Evolutionary conservation across 2,329 filamentous ascomycete species (phyloP), one percentile per base, ranked within the genome.

Genomic region (Penicillium palitans): DNA sequence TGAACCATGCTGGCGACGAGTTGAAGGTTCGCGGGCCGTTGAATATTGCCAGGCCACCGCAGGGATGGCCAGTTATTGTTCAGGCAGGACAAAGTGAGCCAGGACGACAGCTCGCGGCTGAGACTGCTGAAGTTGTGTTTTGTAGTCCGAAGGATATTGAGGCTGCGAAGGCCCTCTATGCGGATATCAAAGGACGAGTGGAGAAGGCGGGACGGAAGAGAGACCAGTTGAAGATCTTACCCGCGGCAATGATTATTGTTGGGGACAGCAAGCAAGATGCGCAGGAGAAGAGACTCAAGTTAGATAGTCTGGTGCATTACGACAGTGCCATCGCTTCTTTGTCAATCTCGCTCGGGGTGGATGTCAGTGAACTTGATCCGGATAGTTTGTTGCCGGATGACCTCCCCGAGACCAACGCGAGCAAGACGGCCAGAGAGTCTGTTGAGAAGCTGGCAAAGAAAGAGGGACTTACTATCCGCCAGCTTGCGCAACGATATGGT

Each of bases 51-150:
- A 71, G 81, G 0, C 80, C 82, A 0, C 76, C 81, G 1, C 81
- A 84, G 60, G 82, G 82, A 0, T 83, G 81, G 80, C 82, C 82
- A 0, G 81, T 84, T 0, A 83, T 84, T 58, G 79, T 83, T 1
- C 81, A 84, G 56, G 82, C 81, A 2, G 81, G 82, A 0, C 80
- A 83, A 63, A 82, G 79, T 0, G 81, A 83, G 52, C 80, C 81
- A 0, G 82, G 81, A 0, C 70, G 75, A 29, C 80, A 83, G 60
- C 69, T 84, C 2, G 81, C 81, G 0, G 81, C 78, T 0, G 81
- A 83, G 70, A 83, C 81, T 12, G 81, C 81, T 0, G 82, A 84
- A 57, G 77, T 76, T 2, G 80, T 84, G 0, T 84, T 83, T 61
- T 83, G 81, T 63, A 79, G 79, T 27, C 80, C 80, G 1, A 70